These are phyloP conservation scores for Ceratocystis alfenasii DNA, from an alignment of 2,329 filamentous ascomycete species.

Conservation along the genomic window DNA sequence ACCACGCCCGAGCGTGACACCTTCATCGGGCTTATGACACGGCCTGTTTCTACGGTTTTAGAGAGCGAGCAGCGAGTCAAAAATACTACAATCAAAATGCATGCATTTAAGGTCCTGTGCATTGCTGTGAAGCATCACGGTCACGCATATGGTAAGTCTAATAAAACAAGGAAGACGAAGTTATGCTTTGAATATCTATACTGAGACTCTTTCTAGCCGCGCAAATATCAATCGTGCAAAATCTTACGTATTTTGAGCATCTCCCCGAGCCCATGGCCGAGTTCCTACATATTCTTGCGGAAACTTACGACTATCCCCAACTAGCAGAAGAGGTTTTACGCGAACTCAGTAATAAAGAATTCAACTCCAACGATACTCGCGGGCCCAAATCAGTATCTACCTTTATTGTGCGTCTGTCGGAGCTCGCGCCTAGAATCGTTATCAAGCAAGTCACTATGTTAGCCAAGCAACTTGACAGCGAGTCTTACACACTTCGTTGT, in stretches of 20 bases:
- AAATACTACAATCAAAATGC: conserved; percentile 80
- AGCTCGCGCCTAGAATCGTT: conserved; percentile 78
- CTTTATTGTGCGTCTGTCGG: conserved; percentile 86
- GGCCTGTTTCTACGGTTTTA: conserved; percentile 84
- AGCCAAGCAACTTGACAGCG: conserved; percentile 89
- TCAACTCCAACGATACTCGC: conserved; percentile 89
- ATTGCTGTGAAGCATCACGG: conserved; percentile 96
- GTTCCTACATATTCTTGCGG: conserved; percentile 86
- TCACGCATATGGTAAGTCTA: conserved; percentile 69
- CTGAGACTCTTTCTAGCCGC: conserved; percentile 51
- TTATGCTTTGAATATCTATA: conserved; percentile 12
- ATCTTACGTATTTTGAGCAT: conserved; percentile 95
- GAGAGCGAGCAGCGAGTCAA: conserved; percentile 92
- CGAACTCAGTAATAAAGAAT: conserved; percentile 94
- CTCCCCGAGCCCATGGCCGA: conserved; percentile 99
- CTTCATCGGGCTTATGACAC: conserved; percentile 81
- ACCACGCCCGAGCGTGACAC: conserved; percentile 95
- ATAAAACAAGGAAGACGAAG: too few relatives aligned
- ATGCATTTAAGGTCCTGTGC: conserved; percentile 92
- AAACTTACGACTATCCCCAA: conserved; percentile 96
- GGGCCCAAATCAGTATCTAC: conserved; percentile 93
- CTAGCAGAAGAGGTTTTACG: conserved; percentile 85
- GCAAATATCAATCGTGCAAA: conserved; percentile 96
- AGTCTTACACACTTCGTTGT: conserved; percentile 89
- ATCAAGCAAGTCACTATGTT: conserved; percentile 96